Conservation (phyloP, 2,329 filamentous ascomycete genomes). For the Ophioceras dolichostomum region DNA sequence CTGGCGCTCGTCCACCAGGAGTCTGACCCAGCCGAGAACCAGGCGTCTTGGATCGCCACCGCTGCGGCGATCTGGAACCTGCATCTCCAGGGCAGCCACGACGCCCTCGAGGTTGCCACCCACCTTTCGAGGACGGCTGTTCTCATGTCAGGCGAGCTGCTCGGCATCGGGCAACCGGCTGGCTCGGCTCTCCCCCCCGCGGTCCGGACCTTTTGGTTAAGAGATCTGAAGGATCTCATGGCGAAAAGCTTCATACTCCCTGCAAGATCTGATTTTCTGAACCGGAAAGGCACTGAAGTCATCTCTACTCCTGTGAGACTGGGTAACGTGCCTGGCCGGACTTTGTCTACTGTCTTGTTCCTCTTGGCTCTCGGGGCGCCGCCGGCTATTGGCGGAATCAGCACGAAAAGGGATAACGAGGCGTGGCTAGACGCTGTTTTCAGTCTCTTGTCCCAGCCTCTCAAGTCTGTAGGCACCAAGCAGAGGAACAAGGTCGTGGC, state of each 20-base stretch:
- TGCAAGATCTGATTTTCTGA: slow-evolving; percentile 32
- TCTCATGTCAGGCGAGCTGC: slow-evolving; percentile 27
- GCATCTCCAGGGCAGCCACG: slow-evolving; percentile 35
- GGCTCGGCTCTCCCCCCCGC: not conserved
- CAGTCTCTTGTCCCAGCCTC: slow-evolving; percentile 15
- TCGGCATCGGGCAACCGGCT: slow-evolving; percentile 12
- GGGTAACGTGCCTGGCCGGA: slow-evolving; percentile 19
- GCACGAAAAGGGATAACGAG: slow-evolving; percentile 23
- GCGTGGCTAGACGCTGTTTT: slow-evolving; percentile 27
- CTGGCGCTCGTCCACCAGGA: slow-evolving; percentile 17
- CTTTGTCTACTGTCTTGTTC: slow-evolving; percentile 32
- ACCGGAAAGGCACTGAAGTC: slow-evolving; percentile 25
- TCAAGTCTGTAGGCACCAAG: slow-evolving; percentile 10
- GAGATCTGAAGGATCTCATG: slow-evolving; percentile 34
- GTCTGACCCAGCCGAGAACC: slow-evolving; percentile 20
- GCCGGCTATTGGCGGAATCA: slow-evolving; percentile 20
- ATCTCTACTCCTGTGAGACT: slow-evolving; percentile 27
- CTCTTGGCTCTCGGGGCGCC: slow-evolving; percentile 22
- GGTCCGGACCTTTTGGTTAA: slow-evolving; percentile 23
- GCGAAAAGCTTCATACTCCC: slow-evolving; percentile 38
- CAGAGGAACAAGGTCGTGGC: slow-evolving; percentile 11
- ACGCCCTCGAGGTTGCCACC: slow-evolving; percentile 34
- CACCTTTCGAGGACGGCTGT: slow-evolving; percentile 28
- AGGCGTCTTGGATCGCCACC: slow-evolving; percentile 33
- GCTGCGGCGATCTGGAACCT: slow-evolving; percentile 38